Base-by-base conservation (phyloP, 306 rosid species). In the Senna siamea region DNA sequence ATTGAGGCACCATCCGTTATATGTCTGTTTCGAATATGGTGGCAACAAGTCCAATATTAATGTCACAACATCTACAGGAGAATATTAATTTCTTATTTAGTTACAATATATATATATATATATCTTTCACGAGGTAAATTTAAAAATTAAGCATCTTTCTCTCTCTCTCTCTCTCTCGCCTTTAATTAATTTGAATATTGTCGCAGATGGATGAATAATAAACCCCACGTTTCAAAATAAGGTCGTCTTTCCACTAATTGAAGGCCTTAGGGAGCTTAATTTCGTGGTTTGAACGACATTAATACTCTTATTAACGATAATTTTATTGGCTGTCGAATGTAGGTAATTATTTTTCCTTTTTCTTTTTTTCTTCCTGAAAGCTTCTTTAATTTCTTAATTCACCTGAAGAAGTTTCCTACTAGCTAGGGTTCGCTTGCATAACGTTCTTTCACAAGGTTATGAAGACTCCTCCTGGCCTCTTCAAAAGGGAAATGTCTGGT, bases 401-500 rank as follows among this genome's bases (percentile, higher is more conserved):
- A n/a, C n/a, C n/a, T n/a, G n/a, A n/a, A n/a, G n/a, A n/a, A n/a
- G n/a, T n/a, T n/a, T n/a, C n/a, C n/a, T n/a, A n/a, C n/a, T n/a
- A n/a, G n/a, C n/a, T n/a, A 87, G 89, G 81, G 75, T 85, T 70
- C 92, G 65, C 52, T 79, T 87, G 77, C 69, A 73, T 1, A 85
- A 77, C 69, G 89, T 78, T 75, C 78, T 87, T 41, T 41, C 85
- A 43, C 84, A 87, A 22, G 92, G 87, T 69, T 82, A 62, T 19
- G 89, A 87, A 18, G 92, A 85, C 65, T 41, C 70, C 34, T 9
- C 84, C 9, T 87, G 87, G 89, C 40, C 87, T 7, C 75, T 87
- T 69, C 86, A 87, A 72, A 72, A 84, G 50, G 82, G 85, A 78
- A 71, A 82, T 70, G 84, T 87, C 74, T 80, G 92, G 92, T 82